These are phyloP conservation scores for Rubia yunnanensis DNA, from an alignment of 257 asterid genomes.

Conservation along the genomic window DNA sequence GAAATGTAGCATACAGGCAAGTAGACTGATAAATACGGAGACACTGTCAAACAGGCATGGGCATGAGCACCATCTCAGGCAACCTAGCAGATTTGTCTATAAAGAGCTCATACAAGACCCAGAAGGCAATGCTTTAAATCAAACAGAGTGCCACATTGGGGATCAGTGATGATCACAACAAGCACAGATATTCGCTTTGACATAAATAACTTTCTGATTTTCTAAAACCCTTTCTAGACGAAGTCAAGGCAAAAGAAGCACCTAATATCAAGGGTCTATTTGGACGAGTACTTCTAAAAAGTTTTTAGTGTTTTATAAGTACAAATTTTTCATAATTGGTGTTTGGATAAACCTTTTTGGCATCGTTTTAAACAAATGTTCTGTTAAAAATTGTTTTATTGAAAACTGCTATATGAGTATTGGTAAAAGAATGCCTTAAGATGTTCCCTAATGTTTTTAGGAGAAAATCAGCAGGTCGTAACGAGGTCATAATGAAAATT, in stretches of 20 bases:
- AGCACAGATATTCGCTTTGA: neutral
- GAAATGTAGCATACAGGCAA: neutral
- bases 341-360: neutral
- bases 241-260: neutral
- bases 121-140: neutral
- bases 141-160: neutral
- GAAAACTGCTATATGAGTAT: neutral
- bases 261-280: neutral
- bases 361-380: neutral
- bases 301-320: neutral
- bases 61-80: neutral
- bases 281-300: neutral
- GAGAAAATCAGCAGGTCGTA: no score
- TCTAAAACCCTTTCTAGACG: neutral
- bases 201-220: neutral
- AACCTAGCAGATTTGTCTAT: neutral
- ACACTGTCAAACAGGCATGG: neutral
- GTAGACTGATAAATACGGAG: neutral
- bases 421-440: neutral
- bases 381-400: neutral
- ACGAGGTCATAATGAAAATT: no score
- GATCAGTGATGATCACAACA: neutral
- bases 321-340: no score
- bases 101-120: neutral
- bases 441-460: neutral